Conservation (phyloP, 2,329 filamentous ascomycete genomes). For the Beauveria sp. region DNA sequence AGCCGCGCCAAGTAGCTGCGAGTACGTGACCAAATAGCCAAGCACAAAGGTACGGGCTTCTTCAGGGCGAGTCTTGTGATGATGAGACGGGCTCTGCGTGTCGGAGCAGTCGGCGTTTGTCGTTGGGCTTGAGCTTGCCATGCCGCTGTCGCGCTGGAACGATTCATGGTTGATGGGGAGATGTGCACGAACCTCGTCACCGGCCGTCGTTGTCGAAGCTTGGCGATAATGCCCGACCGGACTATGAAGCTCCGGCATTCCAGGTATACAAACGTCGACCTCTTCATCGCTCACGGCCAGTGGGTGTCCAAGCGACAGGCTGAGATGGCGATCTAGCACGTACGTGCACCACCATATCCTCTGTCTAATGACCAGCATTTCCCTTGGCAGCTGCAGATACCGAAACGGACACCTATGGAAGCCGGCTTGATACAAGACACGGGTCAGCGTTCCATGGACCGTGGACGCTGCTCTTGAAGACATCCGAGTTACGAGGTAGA, state of each 20-base stretch:
- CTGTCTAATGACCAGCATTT: conserved; percentile 27
- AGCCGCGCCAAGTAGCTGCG: conserved; percentile 15
- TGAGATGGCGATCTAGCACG: conserved; percentile 29
- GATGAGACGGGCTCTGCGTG: conserved; percentile 8
- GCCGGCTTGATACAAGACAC: conserved; percentile 41
- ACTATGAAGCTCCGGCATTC: conserved; percentile 19
- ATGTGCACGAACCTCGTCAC: conserved; percentile 13
- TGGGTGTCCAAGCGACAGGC: conserved; percentile 29
- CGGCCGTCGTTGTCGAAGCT: not conserved
- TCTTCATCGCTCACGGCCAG: conserved; percentile 28
- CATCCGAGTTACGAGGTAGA: conserved; percentile 41
- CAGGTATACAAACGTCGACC: conserved; percentile 30
- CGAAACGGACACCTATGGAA: conserved; percentile 44
- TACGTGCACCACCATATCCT: conserved; percentile 34
- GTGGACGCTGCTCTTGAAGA: conserved; percentile 41
- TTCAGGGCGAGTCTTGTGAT: conserved; percentile 8
- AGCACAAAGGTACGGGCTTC: conserved; percentile 14
- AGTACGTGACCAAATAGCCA: conserved; percentile 17
- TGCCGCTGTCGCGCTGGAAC: not conserved
- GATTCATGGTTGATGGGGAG: conserved; percentile 11
- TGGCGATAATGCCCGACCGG: conserved; percentile 7
- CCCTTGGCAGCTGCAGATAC: conserved; percentile 34
- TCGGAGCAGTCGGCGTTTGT: not conserved
- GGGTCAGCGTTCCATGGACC: conserved; percentile 37
- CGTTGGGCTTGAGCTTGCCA: not conserved